phyloP scores from a whole-genome alignment of 495 filamentous ascomycete genomes.

The Penicillium nucicola region DNA sequence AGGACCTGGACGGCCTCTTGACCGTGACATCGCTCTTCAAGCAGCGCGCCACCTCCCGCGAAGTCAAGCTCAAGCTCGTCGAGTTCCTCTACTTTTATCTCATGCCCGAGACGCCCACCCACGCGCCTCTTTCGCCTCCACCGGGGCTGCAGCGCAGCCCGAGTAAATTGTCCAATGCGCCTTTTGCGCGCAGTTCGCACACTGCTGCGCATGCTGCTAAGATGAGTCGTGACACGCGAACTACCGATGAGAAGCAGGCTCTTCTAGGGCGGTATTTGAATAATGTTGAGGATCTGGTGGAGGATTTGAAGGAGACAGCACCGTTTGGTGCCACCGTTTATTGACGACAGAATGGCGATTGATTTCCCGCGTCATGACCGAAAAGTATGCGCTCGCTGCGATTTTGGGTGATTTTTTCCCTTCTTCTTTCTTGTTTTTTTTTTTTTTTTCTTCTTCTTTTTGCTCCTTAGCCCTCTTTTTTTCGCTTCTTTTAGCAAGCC shows the following conservation, averaged over 20 bases:
- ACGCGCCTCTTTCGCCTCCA: conserved; percentile 25
- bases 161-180: conserved; percentile 57
- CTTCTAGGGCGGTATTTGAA: conserved; percentile 76
- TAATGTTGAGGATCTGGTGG: conserved; percentile 88
- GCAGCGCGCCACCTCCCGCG: conserved; percentile 70
- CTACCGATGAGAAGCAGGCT: conserved; percentile 84
- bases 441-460: conserved; percentile 12
- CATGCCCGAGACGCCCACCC: conserved; percentile 78
- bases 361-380: conserved; percentile 12
- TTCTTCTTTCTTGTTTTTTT: conserved; percentile 4
- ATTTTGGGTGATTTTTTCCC: conserved; percentile 12
- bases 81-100: conserved; percentile 98
- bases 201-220: conserved; percentile 30
- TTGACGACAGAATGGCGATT: conserved; percentile 19
- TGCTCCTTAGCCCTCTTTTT: conserved; percentile 5
- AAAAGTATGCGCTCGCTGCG: conserved; percentile 12
- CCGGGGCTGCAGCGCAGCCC: conserved; percentile 64
- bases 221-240: conserved; percentile 53
- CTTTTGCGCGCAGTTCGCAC: conserved; percentile 37
- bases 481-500: conserved; percentile 16
- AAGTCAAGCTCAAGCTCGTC: conserved; percentile 88
- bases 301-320: conserved; percentile 79
- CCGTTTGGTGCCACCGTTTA: conserved; percentile 47
- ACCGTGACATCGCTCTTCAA: conserved; percentile 95
- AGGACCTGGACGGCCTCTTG: conserved; percentile 85